These are phyloP conservation scores for Phyllostachys edulis DNA, from an alignment of 176 grass and related monocot genomes.

Conservation along the genomic window DNA sequence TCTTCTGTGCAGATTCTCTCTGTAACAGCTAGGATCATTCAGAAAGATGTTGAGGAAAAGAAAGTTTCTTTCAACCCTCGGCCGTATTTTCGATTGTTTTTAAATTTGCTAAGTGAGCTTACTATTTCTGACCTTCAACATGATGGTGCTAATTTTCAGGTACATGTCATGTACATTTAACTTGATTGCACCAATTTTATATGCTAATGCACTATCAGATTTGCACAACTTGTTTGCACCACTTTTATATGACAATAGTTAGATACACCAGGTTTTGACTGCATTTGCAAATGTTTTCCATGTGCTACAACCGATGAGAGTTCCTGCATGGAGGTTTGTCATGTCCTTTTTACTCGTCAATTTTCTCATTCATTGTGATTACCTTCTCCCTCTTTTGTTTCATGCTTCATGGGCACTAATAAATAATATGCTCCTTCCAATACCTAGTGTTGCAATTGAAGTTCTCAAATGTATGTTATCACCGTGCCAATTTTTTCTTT, in stretches of 20 bases:
- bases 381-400: neutral
- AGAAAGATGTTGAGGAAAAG: slow-evolving; percentile 96
- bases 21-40: slow-evolving; percentile 63
- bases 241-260: slow-evolving; percentile 15
- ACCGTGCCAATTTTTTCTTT: neutral
- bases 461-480: neutral
- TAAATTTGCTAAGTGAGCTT: slow-evolving; percentile 90
- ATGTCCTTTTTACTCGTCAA: neutral
- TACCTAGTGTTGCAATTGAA: neutral
- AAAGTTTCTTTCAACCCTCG: slow-evolving; percentile 77
- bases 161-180: slow-evolving; percentile 29
- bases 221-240: neutral
- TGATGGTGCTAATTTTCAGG: slow-evolving; percentile 80
- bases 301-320: slow-evolving; percentile 51
- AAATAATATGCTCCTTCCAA: neutral
- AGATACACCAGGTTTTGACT: slow-evolving; percentile 43
- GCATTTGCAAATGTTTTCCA: slow-evolving; percentile 47
- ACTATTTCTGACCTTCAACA: slow-evolving; percentile 58
- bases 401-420: neutral
- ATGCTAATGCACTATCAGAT: neutral
- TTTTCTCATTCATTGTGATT: slow-evolving; percentile 3
- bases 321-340: slow-evolving; percentile 56
- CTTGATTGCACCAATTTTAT: slow-evolving; percentile 1
- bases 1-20: slow-evolving; percentile 67
- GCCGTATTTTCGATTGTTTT: slow-evolving; percentile 82